A percentile compares a stretch with the other conserved stretches of the same genome.
These are phyloP conservation scores for Tilletia horrida DNA, from an alignment of 1,284 basidiomycete genomes.

Conservation along the genomic window DNA sequence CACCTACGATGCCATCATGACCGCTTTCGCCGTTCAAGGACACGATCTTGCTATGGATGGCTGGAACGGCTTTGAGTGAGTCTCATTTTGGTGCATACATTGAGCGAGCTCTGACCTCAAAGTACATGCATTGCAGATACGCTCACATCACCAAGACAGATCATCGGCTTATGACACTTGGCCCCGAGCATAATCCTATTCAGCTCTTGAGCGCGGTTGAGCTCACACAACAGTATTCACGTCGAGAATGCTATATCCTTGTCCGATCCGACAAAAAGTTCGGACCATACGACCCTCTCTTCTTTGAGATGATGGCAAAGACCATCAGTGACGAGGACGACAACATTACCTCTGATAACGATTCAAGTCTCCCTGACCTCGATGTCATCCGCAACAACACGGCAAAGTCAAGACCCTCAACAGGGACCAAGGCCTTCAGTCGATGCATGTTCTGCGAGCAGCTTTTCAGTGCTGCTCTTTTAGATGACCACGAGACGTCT, in stretches of 20 bases:
- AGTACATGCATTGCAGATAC: conserved; percentile 11
- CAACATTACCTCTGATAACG: background rate
- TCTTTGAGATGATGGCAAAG: background rate
- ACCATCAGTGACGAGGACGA: background rate
- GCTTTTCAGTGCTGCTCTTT: background rate
- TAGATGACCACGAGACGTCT: background rate
- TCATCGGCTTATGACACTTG: background rate
- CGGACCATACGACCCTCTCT: background rate
- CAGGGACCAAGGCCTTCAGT: background rate
- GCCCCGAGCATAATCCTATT: background rate
- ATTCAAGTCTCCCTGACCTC: too few species aligned
- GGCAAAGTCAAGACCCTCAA: too few species aligned
- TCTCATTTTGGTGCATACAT: background rate
- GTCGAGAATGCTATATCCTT: background rate
- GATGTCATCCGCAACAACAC: too few species aligned
- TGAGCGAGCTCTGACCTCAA: background rate
- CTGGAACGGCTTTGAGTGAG: conserved; percentile 4
- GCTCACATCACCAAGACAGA: background rate
- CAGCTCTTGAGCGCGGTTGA: background rate
- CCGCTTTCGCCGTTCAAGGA: background rate
- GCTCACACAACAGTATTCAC: too few species aligned
- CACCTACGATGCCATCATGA: background rate
- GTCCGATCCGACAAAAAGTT: background rate
- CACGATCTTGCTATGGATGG: background rate
- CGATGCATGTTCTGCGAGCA: background rate